Conservation (phyloP, 2,329 filamentous ascomycete species). For the Diplocarpon rosae region DNA sequence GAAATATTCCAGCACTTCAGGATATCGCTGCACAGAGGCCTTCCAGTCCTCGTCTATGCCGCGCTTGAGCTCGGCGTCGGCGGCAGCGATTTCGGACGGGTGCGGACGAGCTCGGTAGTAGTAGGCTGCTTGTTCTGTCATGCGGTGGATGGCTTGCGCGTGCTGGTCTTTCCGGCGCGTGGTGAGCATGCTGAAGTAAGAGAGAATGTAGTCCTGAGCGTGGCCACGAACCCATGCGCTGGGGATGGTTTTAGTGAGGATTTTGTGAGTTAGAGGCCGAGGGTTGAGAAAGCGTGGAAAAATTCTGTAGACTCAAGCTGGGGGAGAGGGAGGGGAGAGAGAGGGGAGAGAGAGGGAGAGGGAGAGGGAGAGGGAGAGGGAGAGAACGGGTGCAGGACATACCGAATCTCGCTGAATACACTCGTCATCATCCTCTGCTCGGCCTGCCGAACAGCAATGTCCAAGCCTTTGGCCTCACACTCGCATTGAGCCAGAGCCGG, state of each 20-base stretch:
- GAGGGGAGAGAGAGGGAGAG: background rate
- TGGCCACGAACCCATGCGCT: constrained; percentile 55
- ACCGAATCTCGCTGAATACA: constrained; percentile 55
- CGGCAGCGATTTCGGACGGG: constrained; percentile 50
- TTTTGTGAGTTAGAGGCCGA: background rate
- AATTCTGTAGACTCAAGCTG: background rate
- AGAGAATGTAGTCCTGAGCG: constrained; percentile 57
- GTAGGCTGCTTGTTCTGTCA: constrained; percentile 43
- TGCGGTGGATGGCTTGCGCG: constrained; percentile 41
- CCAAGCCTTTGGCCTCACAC: constrained; percentile 55
- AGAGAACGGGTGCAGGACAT: constrained; percentile 18
- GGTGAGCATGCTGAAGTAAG: constrained; percentile 51
- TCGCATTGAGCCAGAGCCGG: constrained; percentile 49
- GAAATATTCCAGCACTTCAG: constrained; percentile 73
- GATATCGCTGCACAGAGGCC: constrained; percentile 62
- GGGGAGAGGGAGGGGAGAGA: background rate
- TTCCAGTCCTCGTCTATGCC: constrained; percentile 75
- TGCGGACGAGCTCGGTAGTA: constrained; percentile 48
- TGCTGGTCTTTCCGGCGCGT: constrained; percentile 50
- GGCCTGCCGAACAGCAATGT: constrained; percentile 50
- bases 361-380: background rate
- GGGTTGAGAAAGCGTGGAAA: background rate
- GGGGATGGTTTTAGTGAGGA: constrained; percentile 3
- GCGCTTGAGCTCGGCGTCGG: constrained; percentile 55
- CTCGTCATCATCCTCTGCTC: constrained; percentile 53